Percentiles rank a stretch among this genome's conserved stretches.
Evolutionary conservation across 2,329 filamentous ascomycete species (phyloP).

Genomic region (Epicoccum sorghinum): DNA sequence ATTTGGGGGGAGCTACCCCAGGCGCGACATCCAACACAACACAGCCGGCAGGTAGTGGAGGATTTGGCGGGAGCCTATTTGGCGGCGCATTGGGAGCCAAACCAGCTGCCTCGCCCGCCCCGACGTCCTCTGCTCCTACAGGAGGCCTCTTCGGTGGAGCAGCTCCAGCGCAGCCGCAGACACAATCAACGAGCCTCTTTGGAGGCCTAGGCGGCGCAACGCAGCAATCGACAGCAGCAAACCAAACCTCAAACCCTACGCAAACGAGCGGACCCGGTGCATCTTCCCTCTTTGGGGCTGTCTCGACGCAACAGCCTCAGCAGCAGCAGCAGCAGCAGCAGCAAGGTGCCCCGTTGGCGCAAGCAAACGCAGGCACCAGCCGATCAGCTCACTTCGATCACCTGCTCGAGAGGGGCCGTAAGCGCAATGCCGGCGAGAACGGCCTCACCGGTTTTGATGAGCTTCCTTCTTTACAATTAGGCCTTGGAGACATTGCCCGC

Average conservation of each 20-base stretch:
- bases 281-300: conserved; percentile 33
- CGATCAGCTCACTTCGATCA: conserved; percentile 69
- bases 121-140: conserved; percentile 26
- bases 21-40: conserved; percentile 32
- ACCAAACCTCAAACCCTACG: conserved; percentile 27
- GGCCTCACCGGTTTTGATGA: conserved; percentile 69
- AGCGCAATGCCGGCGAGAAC: conserved; percentile 71
- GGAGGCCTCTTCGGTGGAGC: conserved; percentile 31
- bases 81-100: conserved; percentile 42
- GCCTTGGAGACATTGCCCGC: conserved; percentile 82
- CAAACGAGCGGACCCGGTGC: conserved; percentile 39
- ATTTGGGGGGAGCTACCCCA: conserved; percentile 33
- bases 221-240: conserved; percentile 35
- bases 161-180: conserved; percentile 30
- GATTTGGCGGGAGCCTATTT: conserved; percentile 43
- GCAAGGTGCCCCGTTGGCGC: conserved; percentile 40
- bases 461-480: conserved; percentile 86
- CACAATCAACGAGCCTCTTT: conserved; percentile 33
- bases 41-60: conserved; percentile 36
- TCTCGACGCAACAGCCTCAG: conserved; percentile 36
- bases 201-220: conserved; percentile 26
- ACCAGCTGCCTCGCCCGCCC: conserved; percentile 34
- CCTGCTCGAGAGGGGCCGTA: conserved; percentile 67
- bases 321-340: conserved; percentile 43
- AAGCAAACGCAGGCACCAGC: conserved; percentile 38